phyloP scores from a whole-genome alignment of 2,329 filamentous ascomycete species.

The Pseudogymnoascus pannorum region DNA sequence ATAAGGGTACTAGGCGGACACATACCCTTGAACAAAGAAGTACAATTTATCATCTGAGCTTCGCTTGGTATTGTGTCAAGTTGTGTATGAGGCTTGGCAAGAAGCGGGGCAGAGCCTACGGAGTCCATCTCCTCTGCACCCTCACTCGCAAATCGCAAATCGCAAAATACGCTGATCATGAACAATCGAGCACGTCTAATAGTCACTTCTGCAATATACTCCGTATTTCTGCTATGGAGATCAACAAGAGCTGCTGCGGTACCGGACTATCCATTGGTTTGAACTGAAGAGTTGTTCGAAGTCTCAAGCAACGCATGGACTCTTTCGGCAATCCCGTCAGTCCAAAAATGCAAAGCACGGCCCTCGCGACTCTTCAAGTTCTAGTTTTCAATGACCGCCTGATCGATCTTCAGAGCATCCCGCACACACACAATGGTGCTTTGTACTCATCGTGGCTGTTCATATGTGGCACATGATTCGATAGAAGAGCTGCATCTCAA shows the following conservation, averaged over 20 bases:
- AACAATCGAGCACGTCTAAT: neutral
- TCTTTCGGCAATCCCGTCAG: neutral
- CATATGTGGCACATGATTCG: neutral
- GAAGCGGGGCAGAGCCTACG: neutral
- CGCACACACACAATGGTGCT: neutral
- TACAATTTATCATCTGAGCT: neutral
- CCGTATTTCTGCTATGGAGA: neutral
- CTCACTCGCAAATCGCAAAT: neutral
- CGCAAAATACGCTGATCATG: neutral
- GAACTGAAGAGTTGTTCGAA: neutral
- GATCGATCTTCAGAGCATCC: neutral
- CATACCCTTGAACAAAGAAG: neutral
- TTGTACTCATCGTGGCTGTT: neutral
- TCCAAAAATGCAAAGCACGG: conserved; percentile 5
- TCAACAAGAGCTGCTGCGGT: neutral
- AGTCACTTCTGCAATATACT: neutral
- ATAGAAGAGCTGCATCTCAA: neutral
- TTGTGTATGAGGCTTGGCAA: conserved; percentile 2
- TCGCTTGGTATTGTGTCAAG: conserved; percentile 3
- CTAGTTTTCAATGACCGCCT: neutral
- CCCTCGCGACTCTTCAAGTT: neutral
- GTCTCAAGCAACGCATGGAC: neutral
- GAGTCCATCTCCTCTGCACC: neutral
- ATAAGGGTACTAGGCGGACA: neutral
- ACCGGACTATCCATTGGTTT: neutral